Conservation (phyloP, 164 flowering plant genomes). For the Buxus sempervirens region DNA sequence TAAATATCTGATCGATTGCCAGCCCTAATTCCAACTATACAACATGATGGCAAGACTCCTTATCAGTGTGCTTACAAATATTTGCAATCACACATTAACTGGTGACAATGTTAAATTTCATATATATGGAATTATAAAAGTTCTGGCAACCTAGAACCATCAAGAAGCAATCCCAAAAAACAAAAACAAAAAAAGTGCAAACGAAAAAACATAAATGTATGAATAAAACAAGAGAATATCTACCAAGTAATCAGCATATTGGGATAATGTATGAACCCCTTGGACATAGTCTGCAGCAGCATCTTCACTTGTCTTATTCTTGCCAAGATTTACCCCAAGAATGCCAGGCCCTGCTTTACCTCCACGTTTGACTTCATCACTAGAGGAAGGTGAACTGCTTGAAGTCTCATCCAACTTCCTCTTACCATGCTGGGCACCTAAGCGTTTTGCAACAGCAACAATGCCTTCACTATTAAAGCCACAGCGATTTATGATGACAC, state of each 20-base stretch:
- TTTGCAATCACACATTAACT: too few relatives aligned
- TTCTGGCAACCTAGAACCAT: too few relatives aligned
- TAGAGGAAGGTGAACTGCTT: constrained; percentile 47
- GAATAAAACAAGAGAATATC: constrained; percentile 4
- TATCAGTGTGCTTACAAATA: too few relatives aligned
- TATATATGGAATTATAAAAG: too few relatives aligned
- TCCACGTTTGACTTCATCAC: constrained; percentile 63
- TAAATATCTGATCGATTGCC: too few relatives aligned
- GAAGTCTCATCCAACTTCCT: constrained; percentile 83
- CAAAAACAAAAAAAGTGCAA: neutral
- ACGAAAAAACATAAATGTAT: neutral
- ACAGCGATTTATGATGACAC: constrained; percentile 87
- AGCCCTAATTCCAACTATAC: too few relatives aligned
- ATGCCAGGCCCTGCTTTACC: constrained; percentile 99
- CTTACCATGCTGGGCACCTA: constrained; percentile 98
- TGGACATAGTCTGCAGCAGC: constrained; percentile 94
- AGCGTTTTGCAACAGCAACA: constrained; percentile 83
- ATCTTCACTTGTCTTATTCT: constrained; percentile 97
- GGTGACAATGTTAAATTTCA: too few relatives aligned
- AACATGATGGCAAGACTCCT: too few relatives aligned
- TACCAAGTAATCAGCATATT: constrained; percentile 99
- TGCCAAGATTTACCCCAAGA: constrained; percentile 96
- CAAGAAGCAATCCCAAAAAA: too few relatives aligned
- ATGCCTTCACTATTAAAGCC: constrained; percentile 99
- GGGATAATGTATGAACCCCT: constrained; percentile 96